Conservation (phyloP, 1,139 yeast species). For the Zhuliangozyma blackwelliae region DNA sequence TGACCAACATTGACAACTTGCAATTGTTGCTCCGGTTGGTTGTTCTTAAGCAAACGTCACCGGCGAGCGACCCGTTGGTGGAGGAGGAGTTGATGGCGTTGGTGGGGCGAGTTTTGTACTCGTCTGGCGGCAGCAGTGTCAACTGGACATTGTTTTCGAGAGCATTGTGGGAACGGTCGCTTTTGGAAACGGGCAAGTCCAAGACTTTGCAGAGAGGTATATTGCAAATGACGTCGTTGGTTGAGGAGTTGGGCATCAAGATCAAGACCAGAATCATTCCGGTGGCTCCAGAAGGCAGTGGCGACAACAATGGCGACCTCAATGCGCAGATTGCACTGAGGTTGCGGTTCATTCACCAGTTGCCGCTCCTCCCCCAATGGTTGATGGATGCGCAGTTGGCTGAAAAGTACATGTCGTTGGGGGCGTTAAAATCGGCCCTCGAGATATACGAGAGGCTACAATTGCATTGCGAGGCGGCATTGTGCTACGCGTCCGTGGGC, state of each 20-base stretch:
- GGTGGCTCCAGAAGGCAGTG: slow-evolving; percentile 26
- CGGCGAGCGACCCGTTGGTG: slow-evolving; percentile 63
- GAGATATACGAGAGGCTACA: slow-evolving; percentile 82
- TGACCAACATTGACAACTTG: slow-evolving; percentile 66
- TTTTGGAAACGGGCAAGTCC: slow-evolving; percentile 74
- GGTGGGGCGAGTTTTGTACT: slow-evolving; percentile 63
- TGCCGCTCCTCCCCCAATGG: slow-evolving; percentile 85
- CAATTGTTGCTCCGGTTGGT: slow-evolving; percentile 68
- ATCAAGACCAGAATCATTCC: slow-evolving; percentile 62
- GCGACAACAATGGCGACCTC: too few species aligned
- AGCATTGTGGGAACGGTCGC: slow-evolving; percentile 86
- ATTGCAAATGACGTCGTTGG: slow-evolving; percentile 85
- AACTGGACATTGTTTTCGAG: slow-evolving; percentile 82
- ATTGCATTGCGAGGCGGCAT: slow-evolving; percentile 77
- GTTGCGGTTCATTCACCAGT: slow-evolving; percentile 64
- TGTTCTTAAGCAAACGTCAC: slow-evolving; percentile 65
- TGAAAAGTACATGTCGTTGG: slow-evolving; percentile 81
- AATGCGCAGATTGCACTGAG: slow-evolving; percentile 38
- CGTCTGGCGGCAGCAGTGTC: slow-evolving; percentile 35
- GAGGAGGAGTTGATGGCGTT: slow-evolving; percentile 81
- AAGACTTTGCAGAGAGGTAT: slow-evolving; percentile 93
- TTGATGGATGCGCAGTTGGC: slow-evolving; percentile 78
- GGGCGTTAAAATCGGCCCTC: slow-evolving; percentile 81
- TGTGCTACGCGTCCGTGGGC: slow-evolving; percentile 86
- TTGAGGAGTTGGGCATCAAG: slow-evolving; percentile 80